Evolutionary conservation across 192 early-diverging fungal species (phyloP).

Genomic region (Podila clonocystis): DNA sequence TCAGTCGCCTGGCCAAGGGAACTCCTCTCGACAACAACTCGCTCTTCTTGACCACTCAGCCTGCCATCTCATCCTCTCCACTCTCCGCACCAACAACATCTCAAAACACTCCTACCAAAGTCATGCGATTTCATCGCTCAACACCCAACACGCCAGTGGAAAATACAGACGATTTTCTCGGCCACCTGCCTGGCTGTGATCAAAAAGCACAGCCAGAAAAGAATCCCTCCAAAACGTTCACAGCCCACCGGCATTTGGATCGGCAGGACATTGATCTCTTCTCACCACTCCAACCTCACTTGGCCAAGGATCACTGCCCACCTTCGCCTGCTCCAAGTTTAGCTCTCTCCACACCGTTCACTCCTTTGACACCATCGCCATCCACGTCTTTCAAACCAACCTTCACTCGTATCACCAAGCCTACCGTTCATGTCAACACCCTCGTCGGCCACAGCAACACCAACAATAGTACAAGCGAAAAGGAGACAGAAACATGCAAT

Average conservation of each 20-base stretch:
- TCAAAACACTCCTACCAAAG: background rate
- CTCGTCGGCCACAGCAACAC: background rate
- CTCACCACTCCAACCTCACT: background rate
- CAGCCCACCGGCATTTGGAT: slow-evolving; percentile 11
- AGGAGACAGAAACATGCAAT: no score
- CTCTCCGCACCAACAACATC: background rate
- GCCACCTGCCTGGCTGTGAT: background rate
- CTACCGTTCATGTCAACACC: background rate
- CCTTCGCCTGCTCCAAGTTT: background rate
- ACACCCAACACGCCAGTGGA: background rate
- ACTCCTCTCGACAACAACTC: background rate
- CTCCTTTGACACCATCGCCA: background rate
- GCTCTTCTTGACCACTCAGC: background rate
- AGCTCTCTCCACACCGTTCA: background rate
- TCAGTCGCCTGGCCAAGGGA: slow-evolving; percentile 11
- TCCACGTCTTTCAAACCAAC: slow-evolving; percentile 7
- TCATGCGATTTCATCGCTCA: background rate
- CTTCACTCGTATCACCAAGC: slow-evolving; percentile 27
- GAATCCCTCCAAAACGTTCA: background rate
- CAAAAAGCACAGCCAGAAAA: background rate
- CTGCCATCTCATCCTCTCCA: background rate
- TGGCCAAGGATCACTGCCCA: background rate
- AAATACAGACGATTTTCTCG: slow-evolving; percentile 7
- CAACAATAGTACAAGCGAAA: background rate
- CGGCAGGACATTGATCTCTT: slow-evolving; percentile 10